Percentiles rank a stretch among this genome's conserved stretches.
phyloP scores from a whole-genome alignment of 352 stramenopile genomes.

The Pythium phragmitis region DNA sequence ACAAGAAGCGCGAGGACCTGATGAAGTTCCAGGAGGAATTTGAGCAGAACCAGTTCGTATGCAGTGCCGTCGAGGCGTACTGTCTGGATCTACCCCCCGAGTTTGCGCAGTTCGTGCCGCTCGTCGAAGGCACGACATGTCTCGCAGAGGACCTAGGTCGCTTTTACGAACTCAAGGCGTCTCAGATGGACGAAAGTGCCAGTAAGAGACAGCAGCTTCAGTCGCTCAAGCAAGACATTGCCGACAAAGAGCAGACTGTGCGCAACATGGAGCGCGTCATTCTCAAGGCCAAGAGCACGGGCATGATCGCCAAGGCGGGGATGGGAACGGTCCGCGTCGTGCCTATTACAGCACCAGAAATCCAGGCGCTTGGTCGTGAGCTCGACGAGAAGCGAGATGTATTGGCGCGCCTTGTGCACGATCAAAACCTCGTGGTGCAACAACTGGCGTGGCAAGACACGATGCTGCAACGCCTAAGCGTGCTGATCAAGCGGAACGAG shows the following conservation, averaged over 20 bases:
- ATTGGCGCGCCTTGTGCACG: slow-evolving; percentile 40
- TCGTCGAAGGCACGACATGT: slow-evolving; percentile 33
- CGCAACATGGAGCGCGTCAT: slow-evolving; percentile 66
- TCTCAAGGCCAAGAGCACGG: slow-evolving; percentile 57
- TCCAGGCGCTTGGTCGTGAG: slow-evolving; percentile 39
- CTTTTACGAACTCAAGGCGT: slow-evolving; percentile 58
- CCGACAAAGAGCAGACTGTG: slow-evolving; percentile 39
- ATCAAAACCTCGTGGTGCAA: slow-evolving; percentile 36
- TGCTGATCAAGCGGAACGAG: slow-evolving; percentile 72
- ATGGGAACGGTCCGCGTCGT: slow-evolving; percentile 71
- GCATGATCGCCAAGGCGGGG: slow-evolving; percentile 71
- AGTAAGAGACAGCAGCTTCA: slow-evolving; percentile 41
- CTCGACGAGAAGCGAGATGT: slow-evolving; percentile 48
- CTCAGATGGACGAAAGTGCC: slow-evolving; percentile 45
- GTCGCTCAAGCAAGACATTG: slow-evolving; percentile 22
- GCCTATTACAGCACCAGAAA: slow-evolving; percentile 43
- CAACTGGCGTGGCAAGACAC: slow-evolving; percentile 64
- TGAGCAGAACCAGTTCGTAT: slow-evolving; percentile 61
- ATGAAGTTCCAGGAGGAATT: slow-evolving; percentile 63
- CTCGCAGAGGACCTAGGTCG: slow-evolving; percentile 53
- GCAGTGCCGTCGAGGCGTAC: slow-evolving; percentile 59
- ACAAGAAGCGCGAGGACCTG: slow-evolving; percentile 49
- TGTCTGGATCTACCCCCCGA: slow-evolving; percentile 40
- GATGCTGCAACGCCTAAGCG: slow-evolving; percentile 59
- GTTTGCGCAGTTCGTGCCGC: slow-evolving; percentile 37